phyloP scores from a whole-genome alignment of 2,329 filamentous ascomycete species.

The Venturia carpophila region DNA sequence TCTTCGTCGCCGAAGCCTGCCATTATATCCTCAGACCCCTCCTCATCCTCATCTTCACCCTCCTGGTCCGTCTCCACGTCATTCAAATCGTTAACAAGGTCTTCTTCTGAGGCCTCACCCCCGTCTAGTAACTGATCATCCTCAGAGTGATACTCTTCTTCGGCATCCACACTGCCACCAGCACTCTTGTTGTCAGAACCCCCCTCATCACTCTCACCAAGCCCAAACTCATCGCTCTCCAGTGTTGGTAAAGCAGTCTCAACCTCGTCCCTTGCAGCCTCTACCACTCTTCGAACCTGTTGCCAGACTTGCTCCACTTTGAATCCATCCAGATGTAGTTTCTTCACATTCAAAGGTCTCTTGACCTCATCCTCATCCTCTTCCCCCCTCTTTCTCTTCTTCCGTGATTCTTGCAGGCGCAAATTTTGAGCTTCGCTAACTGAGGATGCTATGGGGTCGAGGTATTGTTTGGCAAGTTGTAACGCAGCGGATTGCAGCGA shows the following conservation, averaged over 20 bases:
- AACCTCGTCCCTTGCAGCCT: constrained; percentile 51
- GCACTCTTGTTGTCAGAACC: constrained; percentile 17
- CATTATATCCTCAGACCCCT: constrained; percentile 25
- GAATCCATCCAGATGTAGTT: constrained; percentile 80
- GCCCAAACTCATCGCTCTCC: constrained; percentile 19
- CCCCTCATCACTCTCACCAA: constrained; percentile 19
- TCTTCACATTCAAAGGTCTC: constrained; percentile 60
- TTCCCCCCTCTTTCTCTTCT: constrained; percentile 64
- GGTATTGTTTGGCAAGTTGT: constrained; percentile 66
- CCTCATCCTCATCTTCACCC: constrained; percentile 31
- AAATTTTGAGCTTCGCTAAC: constrained; percentile 65
- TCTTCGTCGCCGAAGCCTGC: constrained; percentile 37
- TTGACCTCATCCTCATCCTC: constrained; percentile 35
- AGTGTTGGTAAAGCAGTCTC: constrained; percentile 35
- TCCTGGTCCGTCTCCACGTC: constrained; percentile 34
- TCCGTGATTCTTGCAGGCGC: constrained; percentile 58
- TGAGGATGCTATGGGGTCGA: constrained; percentile 69
- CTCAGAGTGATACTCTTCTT: constrained; percentile 24
- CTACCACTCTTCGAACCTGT: constrained; percentile 77
- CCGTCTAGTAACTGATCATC: constrained; percentile 29
- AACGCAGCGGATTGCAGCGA: constrained; percentile 62
- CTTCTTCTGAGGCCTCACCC: constrained; percentile 30
- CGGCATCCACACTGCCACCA: constrained; percentile 20
- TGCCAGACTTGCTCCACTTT: constrained; percentile 88
- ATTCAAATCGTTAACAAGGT: constrained; percentile 22